Evolutionary conservation across 2,329 filamentous ascomycete species (phyloP).

Genomic region (Pestalotiopsis sp.): DNA sequence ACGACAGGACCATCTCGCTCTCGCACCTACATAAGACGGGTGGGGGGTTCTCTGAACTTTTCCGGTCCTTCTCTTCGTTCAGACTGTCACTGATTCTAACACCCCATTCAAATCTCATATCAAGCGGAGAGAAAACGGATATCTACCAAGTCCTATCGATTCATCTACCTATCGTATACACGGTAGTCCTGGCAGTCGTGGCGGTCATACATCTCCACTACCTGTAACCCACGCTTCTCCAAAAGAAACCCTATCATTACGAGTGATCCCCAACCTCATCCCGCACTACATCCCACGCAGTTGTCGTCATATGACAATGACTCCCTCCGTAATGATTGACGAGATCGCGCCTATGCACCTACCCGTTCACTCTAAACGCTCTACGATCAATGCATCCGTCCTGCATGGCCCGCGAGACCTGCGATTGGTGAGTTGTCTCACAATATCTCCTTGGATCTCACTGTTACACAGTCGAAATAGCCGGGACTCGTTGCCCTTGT

Average conservation of each 20-base stretch:
- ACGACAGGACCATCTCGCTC: conserved; percentile 9
- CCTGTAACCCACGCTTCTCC: neutral
- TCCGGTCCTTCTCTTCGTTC: conserved; percentile 1
- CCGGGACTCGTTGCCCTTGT: neutral
- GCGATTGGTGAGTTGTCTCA: conserved; percentile 49
- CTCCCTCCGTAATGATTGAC: conserved; percentile 47
- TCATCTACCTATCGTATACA: neutral
- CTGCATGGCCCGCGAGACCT: conserved; percentile 58
- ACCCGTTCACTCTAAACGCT: conserved; percentile 42
- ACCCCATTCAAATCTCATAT: neutral
- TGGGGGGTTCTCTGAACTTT: conserved; percentile 18
- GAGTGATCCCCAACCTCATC: conserved; percentile 21
- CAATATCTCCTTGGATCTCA: conserved; percentile 19
- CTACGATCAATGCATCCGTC: conserved; percentile 53
- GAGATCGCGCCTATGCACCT: conserved; percentile 43
- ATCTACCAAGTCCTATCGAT: neutral
- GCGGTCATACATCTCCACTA: neutral
- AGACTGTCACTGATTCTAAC: neutral
- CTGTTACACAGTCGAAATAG: conserved; percentile 28
- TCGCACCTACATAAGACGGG: conserved; percentile 22
- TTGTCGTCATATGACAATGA: conserved; percentile 39
- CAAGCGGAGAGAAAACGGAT: neutral
- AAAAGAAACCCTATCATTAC: neutral
- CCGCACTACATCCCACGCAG: conserved; percentile 36
- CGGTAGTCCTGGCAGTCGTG: neutral